Base-by-base conservation (phyloP, 495 filamentous ascomycete genomes). In the Aspergillus mulundensis region DNA sequence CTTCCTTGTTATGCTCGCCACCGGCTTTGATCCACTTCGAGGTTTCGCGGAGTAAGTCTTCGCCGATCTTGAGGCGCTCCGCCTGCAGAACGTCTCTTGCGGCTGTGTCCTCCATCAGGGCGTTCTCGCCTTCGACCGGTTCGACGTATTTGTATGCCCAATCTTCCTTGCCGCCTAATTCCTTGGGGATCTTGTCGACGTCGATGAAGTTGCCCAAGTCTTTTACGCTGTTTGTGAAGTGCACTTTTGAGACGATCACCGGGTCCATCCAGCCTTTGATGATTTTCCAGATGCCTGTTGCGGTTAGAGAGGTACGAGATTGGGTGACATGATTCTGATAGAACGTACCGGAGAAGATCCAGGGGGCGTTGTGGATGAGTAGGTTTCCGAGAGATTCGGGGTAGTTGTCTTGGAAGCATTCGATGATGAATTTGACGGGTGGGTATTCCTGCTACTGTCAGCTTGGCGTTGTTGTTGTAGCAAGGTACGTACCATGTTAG, bases 341-440 rank as follows among this genome's bases (percentile, higher is more conserved):
- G 19, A 30, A 59, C 72, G 7, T 56, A 87, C 88, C 85, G 67
- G 91, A 88, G 73, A 98, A 98, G 16, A 97, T 74, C 93, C 91
- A 98, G 0, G 94, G 94, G 0, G 93, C 84, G 68, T 96, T 96
- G 73, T 98, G 90, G 28, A 98, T 87, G 8, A 97, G 79, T 38
- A 96, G 86, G 2, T 85, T 77, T 36, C 92, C 93, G 0, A 98
- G 79, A 34, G 78, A 88, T 70, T 97, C 94, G 5, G 94, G 93
- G 67, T 97, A 98, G 71, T 96, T 96, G 39, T 91, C 91, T 74
- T 97, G 91, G 66, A 98, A 96, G 67, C 89, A 94, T 71, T 93
- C 92, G 71, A 97, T 92, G 78, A 97, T 91, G 75, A 96, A 97
- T 65, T 92, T 97, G 16, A 97, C 89, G 0, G 94, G 92, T 0